phyloP scores from a whole-genome alignment of 2,329 filamentous ascomycete genomes.

The Scytalidium lignicola region DNA sequence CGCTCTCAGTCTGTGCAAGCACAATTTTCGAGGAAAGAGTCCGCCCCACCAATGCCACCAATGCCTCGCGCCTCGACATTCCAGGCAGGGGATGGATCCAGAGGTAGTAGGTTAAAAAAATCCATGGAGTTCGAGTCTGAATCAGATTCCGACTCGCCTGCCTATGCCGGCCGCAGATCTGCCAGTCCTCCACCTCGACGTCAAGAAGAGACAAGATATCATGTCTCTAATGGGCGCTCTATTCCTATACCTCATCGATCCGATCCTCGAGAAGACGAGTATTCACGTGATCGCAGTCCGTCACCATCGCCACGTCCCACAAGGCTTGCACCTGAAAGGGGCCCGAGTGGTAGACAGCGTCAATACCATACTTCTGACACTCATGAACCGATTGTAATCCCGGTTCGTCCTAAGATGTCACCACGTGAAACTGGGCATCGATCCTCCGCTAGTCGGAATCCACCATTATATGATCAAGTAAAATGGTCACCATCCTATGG shows the following conservation, averaged over 20 bases:
- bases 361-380: conserved; percentile 14
- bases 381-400: conserved; percentile 11
- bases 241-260: conserved; percentile 17
- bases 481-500: background rate
- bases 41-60: conserved; percentile 21
- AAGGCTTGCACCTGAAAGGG: conserved; percentile 11
- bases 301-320: conserved; percentile 18
- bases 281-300: conserved; percentile 17
- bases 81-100: conserved; percentile 12
- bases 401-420: conserved; percentile 13
- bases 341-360: conserved; percentile 8
- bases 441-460: conserved; percentile 1
- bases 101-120: conserved; percentile 18
- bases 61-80: conserved; percentile 24
- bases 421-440: conserved; percentile 11
- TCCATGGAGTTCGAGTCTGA: conserved; percentile 12
- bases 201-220: conserved; percentile 9
- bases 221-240: conserved; percentile 17
- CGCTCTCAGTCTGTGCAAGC: conserved; percentile 23
- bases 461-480: background rate
- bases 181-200: conserved; percentile 12
- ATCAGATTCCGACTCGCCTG: conserved; percentile 13
- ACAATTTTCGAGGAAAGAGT: conserved; percentile 19
- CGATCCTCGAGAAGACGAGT: conserved; percentile 12
- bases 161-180: conserved; percentile 8